phyloP scores from a whole-genome alignment of 2,329 filamentous ascomycete genomes.

The Dothideomycetes sp. region DNA sequence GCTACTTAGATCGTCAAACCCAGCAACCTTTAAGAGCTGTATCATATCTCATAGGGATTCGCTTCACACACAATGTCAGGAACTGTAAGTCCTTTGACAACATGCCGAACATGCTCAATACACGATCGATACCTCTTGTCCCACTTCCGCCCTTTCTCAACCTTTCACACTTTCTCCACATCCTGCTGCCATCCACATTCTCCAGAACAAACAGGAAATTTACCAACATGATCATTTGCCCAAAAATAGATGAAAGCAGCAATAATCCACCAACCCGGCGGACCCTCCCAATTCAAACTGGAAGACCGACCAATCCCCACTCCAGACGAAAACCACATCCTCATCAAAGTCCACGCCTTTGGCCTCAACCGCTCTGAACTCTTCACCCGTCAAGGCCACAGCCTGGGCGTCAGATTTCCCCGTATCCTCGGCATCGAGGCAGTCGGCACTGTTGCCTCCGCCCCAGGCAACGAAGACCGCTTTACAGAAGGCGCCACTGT shows the following conservation, averaged over 20 bases:
- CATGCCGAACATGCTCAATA: too few relatives aligned
- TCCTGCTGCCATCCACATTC: too few relatives aligned
- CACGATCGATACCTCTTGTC: too few relatives aligned
- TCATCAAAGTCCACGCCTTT: constrained; percentile 34
- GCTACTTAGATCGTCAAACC: too few relatives aligned
- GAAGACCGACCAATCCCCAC: constrained; percentile 25
- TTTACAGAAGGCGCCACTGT: constrained; percentile 31
- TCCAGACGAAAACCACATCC: constrained; percentile 26
- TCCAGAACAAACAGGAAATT: too few relatives aligned
- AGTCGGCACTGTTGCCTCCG: constrained; percentile 28
- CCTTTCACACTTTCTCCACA: too few relatives aligned
- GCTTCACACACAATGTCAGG: too few relatives aligned
- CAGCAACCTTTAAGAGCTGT: too few relatives aligned
- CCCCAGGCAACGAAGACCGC: constrained; percentile 21
- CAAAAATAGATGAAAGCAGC: constrained; percentile 37
- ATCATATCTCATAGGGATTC: too few relatives aligned
- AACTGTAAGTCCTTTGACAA: too few relatives aligned
- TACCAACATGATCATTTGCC: too few relatives aligned
- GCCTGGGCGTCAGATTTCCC: constrained; percentile 29
- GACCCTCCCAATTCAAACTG: constrained; percentile 29
- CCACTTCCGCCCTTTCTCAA: too few relatives aligned
- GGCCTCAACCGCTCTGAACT: constrained; percentile 36
- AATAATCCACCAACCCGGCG: constrained; percentile 29
- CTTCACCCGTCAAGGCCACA: constrained; percentile 36
- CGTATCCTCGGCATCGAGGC: constrained; percentile 38